Base-by-base conservation (phyloP, 148 eudicot species). In the Vaccinium corymbosum region DNA sequence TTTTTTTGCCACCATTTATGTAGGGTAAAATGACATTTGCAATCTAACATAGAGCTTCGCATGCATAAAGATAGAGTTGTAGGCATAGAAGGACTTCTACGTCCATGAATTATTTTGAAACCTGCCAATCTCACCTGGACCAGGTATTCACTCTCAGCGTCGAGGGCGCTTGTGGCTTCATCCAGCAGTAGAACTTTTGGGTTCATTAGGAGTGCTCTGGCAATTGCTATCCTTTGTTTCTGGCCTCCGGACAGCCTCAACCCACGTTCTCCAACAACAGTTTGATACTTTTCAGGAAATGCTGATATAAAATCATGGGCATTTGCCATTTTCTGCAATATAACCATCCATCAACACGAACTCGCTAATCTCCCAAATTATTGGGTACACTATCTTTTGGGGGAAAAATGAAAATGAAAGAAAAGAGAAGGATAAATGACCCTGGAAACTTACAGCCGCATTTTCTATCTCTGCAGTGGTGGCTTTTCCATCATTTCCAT, bases 401-500 rank as follows among this genome's bases (percentile, higher is more conserved):
- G 27, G 13, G 6, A 50, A 48, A 20, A 20, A 76, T 4, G 25
- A 76, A n/a, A 49, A 6, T 14, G n/a, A 46, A 81, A 64, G 83
- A 81, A 64, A 48, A 48, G 29, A 32, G 75, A 81, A 61, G 49
- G 38, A 68, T 68, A 68, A 29, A 68, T 68, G 72, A 61, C 20
- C 49, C 51, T 48, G 38, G 32, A 80, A 81, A 81, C 83, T 92
- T 84, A 95, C 98, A 64, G 98, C 94, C 59, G 93, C 98, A 81
- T 95, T 94, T 91, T 94, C 98, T 42, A 95, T 88, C 16, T 92
- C 97, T 38, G 78, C 81, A 78, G 59, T 84, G 84, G 89, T 95
- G 78, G 94, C 95, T 83, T 90, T 94, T 80, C 95, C 94, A 81
- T 91, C 85, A 61, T 89, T 86, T 62, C 98, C 98, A 84, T 93